Conservation (phyloP, 768 basidiomycete species). For the Phaeotremella fagi region DNA sequence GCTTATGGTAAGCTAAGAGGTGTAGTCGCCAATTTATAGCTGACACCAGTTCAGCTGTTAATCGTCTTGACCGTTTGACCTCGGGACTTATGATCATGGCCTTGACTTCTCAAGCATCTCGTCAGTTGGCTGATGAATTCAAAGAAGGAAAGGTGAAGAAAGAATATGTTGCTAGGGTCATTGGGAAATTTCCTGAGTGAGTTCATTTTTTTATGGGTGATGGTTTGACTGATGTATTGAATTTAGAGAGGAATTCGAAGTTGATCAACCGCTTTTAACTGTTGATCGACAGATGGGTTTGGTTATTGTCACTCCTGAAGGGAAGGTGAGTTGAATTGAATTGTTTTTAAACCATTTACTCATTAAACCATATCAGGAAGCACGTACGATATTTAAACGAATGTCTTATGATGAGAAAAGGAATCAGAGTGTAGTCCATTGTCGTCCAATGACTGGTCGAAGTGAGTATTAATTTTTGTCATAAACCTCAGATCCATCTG, state of each 20-base stretch:
- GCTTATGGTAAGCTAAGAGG: conserved; percentile 63
- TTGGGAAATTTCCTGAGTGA: conserved; percentile 79
- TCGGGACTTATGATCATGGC: conserved; percentile 94
- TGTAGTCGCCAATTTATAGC: neutral
- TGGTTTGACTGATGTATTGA: neutral
- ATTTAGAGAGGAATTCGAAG: conserved; percentile 67
- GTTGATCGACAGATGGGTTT: conserved; percentile 95
- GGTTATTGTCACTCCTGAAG: conserved; percentile 91
- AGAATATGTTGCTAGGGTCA: conserved; percentile 81
- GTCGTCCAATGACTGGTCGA: conserved; percentile 83
- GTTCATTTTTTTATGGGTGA: conserved; percentile 37
- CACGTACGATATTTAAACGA: conserved; percentile 81
- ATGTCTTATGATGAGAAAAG: conserved; percentile 74
- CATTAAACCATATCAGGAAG: conserved; percentile 54
- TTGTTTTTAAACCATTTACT: neutral
- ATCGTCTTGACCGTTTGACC: conserved; percentile 87
- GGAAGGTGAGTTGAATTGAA: conserved; percentile 59
- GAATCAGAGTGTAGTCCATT: conserved; percentile 80
- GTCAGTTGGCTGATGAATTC: conserved; percentile 73
- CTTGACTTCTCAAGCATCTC: conserved; percentile 63
- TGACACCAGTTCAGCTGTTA: conserved; percentile 62
- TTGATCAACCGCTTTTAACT: conserved; percentile 80
- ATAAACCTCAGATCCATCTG: neutral
- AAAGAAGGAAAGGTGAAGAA: conserved; percentile 74
- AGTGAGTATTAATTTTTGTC: conserved; percentile 57